phyloP scores from a whole-genome alignment of 2,329 filamentous ascomycete species.

The Claviceps citrina region DNA sequence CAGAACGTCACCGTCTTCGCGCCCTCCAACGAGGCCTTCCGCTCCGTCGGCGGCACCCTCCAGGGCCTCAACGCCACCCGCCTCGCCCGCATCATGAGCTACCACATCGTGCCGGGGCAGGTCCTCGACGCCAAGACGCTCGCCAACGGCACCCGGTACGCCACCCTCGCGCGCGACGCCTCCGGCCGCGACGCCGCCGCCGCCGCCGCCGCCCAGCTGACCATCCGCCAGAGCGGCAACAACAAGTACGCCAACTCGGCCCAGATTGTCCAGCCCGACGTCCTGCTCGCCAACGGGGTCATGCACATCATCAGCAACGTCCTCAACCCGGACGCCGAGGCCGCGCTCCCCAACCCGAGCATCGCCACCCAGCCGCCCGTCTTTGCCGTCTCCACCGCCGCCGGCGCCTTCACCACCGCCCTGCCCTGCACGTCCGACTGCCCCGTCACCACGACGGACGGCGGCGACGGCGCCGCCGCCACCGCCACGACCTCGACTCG shows the following conservation, averaged over 20 bases:
- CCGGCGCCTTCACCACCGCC: constrained; percentile 25
- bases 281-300: constrained; percentile 41
- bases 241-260: constrained; percentile 39
- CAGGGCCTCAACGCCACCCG: constrained; percentile 29
- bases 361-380: constrained; percentile 30
- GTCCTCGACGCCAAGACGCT: constrained; percentile 35
- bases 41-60: constrained; percentile 36
- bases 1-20: constrained; percentile 46
- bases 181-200: constrained; percentile 24
- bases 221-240: constrained; percentile 24
- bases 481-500: constrained; percentile 9
- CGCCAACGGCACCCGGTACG: constrained; percentile 16
- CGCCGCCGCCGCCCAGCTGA: constrained; percentile 18
- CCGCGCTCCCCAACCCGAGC: constrained; percentile 21
- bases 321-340: constrained; percentile 26
- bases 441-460: constrained; percentile 16
- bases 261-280: constrained; percentile 34
- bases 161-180: constrained; percentile 22
- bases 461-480: constrained; percentile 8
- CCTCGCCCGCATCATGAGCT: constrained; percentile 39
- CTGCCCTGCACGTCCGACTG: constrained; percentile 28
- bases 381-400: constrained; percentile 35
- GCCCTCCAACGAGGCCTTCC: constrained; percentile 45
- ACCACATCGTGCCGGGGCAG: constrained; percentile 46
- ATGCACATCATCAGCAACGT: constrained; percentile 42